These are phyloP conservation scores for Blastobotrys terrestris DNA, from an alignment of 805 yeast genomes.

Conservation along the genomic window DNA sequence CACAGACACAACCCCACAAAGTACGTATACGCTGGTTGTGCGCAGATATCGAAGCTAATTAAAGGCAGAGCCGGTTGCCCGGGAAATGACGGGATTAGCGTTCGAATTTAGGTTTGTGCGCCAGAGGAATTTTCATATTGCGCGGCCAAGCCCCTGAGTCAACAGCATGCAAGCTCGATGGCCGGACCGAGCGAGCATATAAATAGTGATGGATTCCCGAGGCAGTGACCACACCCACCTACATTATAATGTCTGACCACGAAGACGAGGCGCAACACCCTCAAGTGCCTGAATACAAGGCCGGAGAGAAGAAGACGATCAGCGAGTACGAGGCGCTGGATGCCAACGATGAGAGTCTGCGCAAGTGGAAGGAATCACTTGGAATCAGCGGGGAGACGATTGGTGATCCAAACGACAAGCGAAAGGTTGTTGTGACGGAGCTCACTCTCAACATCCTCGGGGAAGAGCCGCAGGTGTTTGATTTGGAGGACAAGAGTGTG, in stretches of 20 bases:
- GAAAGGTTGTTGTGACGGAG: conserved; percentile 74
- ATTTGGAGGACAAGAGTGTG: conserved; percentile 57
- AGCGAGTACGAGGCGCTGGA: conserved; percentile 79
- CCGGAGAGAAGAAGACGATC: conserved; percentile 65
- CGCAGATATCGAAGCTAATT: no score
- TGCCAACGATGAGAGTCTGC: conserved; percentile 83
- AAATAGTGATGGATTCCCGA: neutral
- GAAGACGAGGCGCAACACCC: conserved; percentile 6
- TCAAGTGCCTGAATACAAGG: conserved; percentile 38
- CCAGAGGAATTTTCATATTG: no score
- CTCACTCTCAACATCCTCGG: conserved; percentile 68
- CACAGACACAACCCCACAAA: no score
- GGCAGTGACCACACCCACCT: neutral
- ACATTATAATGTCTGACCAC: neutral
- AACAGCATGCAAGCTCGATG: no score
- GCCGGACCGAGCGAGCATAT: neutral
- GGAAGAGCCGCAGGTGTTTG: conserved; percentile 60
- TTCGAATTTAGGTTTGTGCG: neutral
- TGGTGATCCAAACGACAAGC: conserved; percentile 59
- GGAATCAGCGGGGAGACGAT: conserved; percentile 65
- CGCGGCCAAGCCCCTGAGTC: neutral
- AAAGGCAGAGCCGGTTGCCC: neutral
- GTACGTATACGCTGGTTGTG: no score
- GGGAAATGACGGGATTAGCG: neutral
- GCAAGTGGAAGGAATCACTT: conserved; percentile 85